phyloP scores from a whole-genome alignment of 768 basidiomycete genomes.

The Pleurotus eryngii region DNA sequence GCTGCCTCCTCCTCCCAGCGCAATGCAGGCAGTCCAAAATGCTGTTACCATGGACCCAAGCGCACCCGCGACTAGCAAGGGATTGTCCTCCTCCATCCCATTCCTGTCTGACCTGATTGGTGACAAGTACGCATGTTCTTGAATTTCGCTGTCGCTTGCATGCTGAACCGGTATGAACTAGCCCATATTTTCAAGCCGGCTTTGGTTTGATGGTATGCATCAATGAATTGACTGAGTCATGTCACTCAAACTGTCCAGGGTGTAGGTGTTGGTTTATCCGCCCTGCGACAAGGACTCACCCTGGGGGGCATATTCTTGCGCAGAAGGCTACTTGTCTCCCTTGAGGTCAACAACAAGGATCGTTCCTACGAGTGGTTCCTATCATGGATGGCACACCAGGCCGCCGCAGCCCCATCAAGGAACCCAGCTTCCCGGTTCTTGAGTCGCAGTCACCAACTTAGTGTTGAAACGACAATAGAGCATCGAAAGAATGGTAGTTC shows the following conservation, averaged over 20 bases:
- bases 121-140: constrained; percentile 58
- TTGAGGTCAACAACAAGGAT: constrained; percentile 97
- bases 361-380: constrained; percentile 96
- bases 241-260: constrained; percentile 50
- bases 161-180: constrained; percentile 27
- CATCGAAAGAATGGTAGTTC: constrained; percentile 89
- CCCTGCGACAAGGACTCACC: constrained; percentile 66
- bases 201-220: constrained; percentile 88
- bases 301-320: constrained; percentile 74
- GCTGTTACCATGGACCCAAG: neutral
- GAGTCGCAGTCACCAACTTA: constrained; percentile 86
- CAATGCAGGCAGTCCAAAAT: constrained; percentile 13
- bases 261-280: constrained; percentile 81
- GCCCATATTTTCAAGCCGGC: constrained; percentile 97
- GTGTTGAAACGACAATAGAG: constrained; percentile 90
- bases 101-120: constrained; percentile 40
- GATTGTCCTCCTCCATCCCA: constrained; percentile 13
- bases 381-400: constrained; percentile 87
- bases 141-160: neutral
- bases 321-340: constrained; percentile 86
- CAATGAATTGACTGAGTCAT: constrained; percentile 3
- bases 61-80: neutral
- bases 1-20: neutral
- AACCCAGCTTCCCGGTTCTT: constrained; percentile 26
- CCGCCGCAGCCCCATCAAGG: constrained; percentile 25